These are phyloP conservation scores for Pseudogymnoascus sp. DNA, from an alignment of 2,329 filamentous ascomycete genomes.

Conservation along the genomic window DNA sequence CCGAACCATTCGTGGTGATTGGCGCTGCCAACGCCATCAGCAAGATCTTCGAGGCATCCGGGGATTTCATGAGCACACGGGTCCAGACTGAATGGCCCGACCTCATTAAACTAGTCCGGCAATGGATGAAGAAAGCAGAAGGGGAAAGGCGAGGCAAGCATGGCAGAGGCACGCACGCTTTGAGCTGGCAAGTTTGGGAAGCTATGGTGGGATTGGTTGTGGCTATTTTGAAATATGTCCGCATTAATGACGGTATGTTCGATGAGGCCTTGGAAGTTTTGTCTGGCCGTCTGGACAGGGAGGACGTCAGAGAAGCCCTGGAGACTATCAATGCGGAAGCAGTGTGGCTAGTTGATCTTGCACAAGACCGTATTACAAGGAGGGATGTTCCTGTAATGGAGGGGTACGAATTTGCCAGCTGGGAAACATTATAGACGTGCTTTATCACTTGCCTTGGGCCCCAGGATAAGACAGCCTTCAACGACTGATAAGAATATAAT, in stretches of 20 bases:
- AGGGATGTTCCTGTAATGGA: constrained; percentile 35
- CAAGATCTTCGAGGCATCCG: constrained; percentile 61
- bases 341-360: constrained; percentile 60
- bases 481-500: background rate
- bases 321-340: constrained; percentile 63
- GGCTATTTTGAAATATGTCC: constrained; percentile 52
- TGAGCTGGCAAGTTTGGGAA: constrained; percentile 56
- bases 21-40: constrained; percentile 62
- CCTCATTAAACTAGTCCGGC: constrained; percentile 42
- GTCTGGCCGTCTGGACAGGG: constrained; percentile 38
- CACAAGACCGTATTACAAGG: constrained; percentile 34
- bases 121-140: constrained; percentile 33
- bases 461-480: constrained; percentile 5
- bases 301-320: constrained; percentile 47
- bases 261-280: constrained; percentile 63
- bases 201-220: constrained; percentile 51
- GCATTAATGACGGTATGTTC: constrained; percentile 59
- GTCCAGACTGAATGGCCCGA: constrained; percentile 65
- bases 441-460: background rate
- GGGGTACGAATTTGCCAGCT: constrained; percentile 30
- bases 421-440: constrained; percentile 6
- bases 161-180: constrained; percentile 50
- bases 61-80: constrained; percentile 71
- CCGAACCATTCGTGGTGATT: constrained; percentile 59
- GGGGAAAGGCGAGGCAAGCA: constrained; percentile 26